Base-by-base conservation (phyloP, 345 rosid genomes). In the Ailanthus altissimus region DNA sequence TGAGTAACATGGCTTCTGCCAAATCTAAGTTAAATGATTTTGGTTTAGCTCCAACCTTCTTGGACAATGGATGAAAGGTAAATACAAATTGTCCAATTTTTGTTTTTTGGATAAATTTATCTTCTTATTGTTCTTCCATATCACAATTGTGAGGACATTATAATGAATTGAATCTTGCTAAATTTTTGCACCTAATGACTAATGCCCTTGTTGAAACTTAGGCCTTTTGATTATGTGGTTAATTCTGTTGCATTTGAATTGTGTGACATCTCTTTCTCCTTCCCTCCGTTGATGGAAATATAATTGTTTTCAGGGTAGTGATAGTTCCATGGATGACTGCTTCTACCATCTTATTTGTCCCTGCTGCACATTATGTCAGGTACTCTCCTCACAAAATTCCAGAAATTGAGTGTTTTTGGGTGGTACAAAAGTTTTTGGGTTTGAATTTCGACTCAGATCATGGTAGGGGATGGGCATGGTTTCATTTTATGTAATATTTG, bases 341-440 rank as follows among this genome's bases (percentile, higher is more conserved):
- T 50, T 88, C 77, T 91, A 82, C 83, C 99, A 95, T 84, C 86
- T 93, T 26, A 45, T 87, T 62, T 95, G 98, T 77, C 90, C 98
- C 20, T 89, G 87, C 74, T 95, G 99, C 56, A 80, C 99, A 32
- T 83, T 93, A 79, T 85, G 88, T 59, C 98, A 95, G 97, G 99
- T 93, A 58, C 26, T 68, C 32, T 59, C 70, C 56, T 68, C 53
- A 28, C 65, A 47, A 43, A 32, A 32, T 14, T 53, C 28, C 11
- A 9, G 47, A 76, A 14, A 63, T 61, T 18, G 8, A 6, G 12
- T 36, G 4, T 28, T 16, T 32, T 38, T 20, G 25, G 25, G 23
- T 54, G 59, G 2, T 53, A 16, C 21, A 53, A 53, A 53, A 16
- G 57, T 53, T 18, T 6, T 12, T 49, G 7, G 20, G 59, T 54